Evolutionary conservation across 306 rosid genomes (phyloP).

Genomic region (Acacia confusa): DNA sequence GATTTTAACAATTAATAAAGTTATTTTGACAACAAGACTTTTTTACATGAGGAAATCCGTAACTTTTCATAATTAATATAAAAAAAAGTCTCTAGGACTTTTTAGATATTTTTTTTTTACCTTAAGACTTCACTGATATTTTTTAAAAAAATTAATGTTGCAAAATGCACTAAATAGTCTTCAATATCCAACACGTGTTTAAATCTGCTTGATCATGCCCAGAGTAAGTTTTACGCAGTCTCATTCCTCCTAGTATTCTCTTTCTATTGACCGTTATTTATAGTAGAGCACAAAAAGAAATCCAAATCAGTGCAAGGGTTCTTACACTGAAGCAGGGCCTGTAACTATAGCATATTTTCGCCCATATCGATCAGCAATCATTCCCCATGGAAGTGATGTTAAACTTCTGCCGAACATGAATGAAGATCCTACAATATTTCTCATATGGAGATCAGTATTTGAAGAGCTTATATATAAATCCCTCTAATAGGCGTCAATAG

Average conservation of each 20-base stretch:
- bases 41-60: too few relatives aligned
- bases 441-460: neutral
- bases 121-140: too few relatives aligned
- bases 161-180: neutral
- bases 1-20: too few relatives aligned
- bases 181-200: neutral
- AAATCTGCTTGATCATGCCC: neutral
- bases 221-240: neutral
- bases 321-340: constrained; percentile 53
- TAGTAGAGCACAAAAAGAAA: neutral
- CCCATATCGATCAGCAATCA: neutral
- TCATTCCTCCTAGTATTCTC: neutral
- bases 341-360: neutral
- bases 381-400: neutral
- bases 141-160: neutral
- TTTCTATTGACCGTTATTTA: neutral
- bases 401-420: constrained; percentile 15
- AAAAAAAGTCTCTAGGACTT: too few relatives aligned
- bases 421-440: constrained; percentile 58
- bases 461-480: neutral
- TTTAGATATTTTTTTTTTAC: too few relatives aligned
- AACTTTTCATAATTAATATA: too few relatives aligned
- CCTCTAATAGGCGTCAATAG: neutral
- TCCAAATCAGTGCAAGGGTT: neutral
- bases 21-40: too few relatives aligned